Conservation (phyloP, 148 eudicot genomes). For the Hydrangea macrophylla region DNA sequence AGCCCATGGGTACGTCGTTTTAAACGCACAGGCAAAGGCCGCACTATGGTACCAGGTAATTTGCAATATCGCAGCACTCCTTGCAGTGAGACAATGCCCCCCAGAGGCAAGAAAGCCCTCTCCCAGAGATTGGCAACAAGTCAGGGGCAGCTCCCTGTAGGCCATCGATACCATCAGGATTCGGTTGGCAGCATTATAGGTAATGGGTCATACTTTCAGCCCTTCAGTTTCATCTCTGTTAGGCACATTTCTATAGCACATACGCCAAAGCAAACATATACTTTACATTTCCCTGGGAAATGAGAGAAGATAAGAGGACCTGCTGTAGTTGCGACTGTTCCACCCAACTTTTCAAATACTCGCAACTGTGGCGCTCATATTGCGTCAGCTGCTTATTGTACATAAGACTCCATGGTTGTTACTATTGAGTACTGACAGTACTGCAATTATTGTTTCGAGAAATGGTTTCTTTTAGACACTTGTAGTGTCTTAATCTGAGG, state of each 20-base stretch:
- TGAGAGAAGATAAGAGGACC: background rate
- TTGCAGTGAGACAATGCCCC: background rate
- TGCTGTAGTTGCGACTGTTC: background rate
- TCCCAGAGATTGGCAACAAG: background rate
- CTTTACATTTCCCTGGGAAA: background rate
- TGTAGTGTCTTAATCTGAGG: background rate
- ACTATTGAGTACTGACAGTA: background rate
- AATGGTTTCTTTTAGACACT: background rate
- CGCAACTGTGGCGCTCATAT: background rate
- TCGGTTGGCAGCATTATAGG: constrained; percentile 9
- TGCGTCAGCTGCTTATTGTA: background rate
- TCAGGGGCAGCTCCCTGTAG: background rate
- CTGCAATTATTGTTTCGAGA: background rate
- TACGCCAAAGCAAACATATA: background rate
- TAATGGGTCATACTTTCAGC: background rate
- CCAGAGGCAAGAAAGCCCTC: constrained; percentile 7
- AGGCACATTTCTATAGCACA: background rate
- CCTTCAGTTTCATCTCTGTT: background rate
- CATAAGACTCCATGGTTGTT: background rate
- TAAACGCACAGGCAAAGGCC: constrained; percentile 6
- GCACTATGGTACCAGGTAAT: constrained; percentile 6
- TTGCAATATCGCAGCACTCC: background rate
- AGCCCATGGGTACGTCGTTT: background rate
- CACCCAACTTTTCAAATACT: too few relatives aligned
- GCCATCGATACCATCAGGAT: constrained; percentile 9